A percentile compares a stretch with the other conserved stretches of the same genome.
phyloP scores from a whole-genome alignment of 306 rosid genomes.

The Vigna hirtella region DNA sequence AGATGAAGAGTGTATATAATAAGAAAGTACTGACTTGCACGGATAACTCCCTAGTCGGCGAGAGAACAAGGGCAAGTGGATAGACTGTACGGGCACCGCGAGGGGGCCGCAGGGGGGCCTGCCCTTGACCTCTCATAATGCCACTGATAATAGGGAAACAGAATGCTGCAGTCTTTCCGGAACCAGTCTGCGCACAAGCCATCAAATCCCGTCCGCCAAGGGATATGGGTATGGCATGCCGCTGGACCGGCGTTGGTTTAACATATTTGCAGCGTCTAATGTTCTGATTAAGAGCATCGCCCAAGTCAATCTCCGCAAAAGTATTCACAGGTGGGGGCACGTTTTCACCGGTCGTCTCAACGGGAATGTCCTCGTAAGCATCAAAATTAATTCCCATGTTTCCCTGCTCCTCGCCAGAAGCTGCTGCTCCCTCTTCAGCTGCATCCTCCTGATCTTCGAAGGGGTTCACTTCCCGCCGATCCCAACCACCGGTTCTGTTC shows the following conservation, averaged over 20 bases:
- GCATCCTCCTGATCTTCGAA: slow-evolving; percentile 65
- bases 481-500: slow-evolving; percentile 67
- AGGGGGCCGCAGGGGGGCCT: slow-evolving; percentile 66
- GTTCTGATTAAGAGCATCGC: slow-evolving; percentile 77
- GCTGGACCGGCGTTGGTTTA: slow-evolving; percentile 88
- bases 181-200: slow-evolving; percentile 97
- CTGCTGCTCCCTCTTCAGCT: slow-evolving; percentile 50
- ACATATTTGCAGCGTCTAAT: slow-evolving; percentile 85
- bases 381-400: slow-evolving; percentile 77
- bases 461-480: slow-evolving; percentile 78
- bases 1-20: background rate
- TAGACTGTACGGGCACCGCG: slow-evolving; percentile 79
- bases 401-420: slow-evolving; percentile 57
- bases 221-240: slow-evolving; percentile 88
- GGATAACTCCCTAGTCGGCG: slow-evolving; percentile 93
- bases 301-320: slow-evolving; percentile 89
- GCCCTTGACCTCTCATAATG: slow-evolving; percentile 72
- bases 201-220: slow-evolving; percentile 81
- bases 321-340: slow-evolving; percentile 83
- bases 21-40: slow-evolving; percentile 70
- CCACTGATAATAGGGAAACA: slow-evolving; percentile 92
- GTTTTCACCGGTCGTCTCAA: slow-evolving; percentile 81
- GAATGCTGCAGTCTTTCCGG: slow-evolving; percentile 94
- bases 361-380: slow-evolving; percentile 90
- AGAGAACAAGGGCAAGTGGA: slow-evolving; percentile 90